These are phyloP conservation scores for Alternaria rosae DNA, from an alignment of 2,329 filamentous ascomycete species.

Conservation along the genomic window DNA sequence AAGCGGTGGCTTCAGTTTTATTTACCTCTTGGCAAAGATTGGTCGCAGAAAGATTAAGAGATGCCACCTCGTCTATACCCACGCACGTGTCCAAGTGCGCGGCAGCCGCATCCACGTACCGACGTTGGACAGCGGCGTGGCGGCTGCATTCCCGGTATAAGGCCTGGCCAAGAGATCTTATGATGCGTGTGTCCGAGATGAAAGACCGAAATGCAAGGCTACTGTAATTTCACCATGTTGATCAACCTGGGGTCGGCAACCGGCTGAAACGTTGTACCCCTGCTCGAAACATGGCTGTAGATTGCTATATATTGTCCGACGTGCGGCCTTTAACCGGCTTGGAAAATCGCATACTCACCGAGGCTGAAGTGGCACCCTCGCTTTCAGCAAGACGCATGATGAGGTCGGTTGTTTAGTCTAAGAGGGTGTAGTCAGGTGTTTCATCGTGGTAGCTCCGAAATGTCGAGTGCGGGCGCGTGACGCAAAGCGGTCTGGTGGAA, in stretches of 20 bases:
- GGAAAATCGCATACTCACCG: constrained; percentile 4
- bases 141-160: constrained; percentile 6
- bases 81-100: not conserved
- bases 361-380: constrained; percentile 12
- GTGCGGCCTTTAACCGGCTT: constrained; percentile 19
- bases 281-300: constrained; percentile 18
- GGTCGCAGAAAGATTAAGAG: constrained; percentile 4
- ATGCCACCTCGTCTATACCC: constrained; percentile 1
- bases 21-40: constrained; percentile 1
- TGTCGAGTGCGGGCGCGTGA: constrained; percentile 20
- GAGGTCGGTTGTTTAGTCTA: constrained; percentile 11
- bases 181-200: not conserved
- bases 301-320: constrained; percentile 23
- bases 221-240: constrained; percentile 13
- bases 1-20: not conserved
- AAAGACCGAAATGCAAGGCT: constrained; percentile 4
- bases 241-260: constrained; percentile 11
- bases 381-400: constrained; percentile 10
- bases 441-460: constrained; percentile 19
- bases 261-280: constrained; percentile 20
- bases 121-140: constrained; percentile 6
- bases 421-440: constrained; percentile 16
- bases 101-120: constrained; percentile 2
- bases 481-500: constrained; percentile 12
- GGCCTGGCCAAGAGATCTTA: constrained; percentile 10